Percentiles rank a stretch among this genome's conserved stretches.
Evolutionary conservation across 331 rosid species (phyloP).

Genomic region (Acacia pycnantha): DNA sequence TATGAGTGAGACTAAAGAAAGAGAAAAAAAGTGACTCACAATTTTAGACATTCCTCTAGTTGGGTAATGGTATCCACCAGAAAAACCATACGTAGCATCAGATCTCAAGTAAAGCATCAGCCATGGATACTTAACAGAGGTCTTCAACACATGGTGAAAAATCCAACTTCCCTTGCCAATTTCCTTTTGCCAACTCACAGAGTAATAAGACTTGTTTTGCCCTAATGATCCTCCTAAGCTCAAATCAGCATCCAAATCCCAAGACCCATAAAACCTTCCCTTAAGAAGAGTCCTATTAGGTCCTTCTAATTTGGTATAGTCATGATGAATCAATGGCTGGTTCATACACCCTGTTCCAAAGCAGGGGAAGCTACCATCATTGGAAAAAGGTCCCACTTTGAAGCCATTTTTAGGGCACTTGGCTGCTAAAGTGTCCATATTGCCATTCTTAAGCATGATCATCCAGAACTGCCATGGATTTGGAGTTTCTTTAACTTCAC

Average conservation of each 20-base stretch:
- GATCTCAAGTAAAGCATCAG: constrained; percentile 49
- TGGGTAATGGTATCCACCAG: constrained; percentile 43
- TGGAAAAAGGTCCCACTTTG: constrained; percentile 28
- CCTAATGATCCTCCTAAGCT: constrained; percentile 6
- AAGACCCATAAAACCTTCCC: constrained; percentile 42
- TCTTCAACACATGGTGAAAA: constrained; percentile 40
- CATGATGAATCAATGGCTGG: constrained; percentile 40
- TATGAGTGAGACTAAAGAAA: not conserved
- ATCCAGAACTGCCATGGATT: constrained; percentile 49
- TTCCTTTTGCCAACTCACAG: constrained; percentile 39
- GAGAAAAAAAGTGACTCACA: constrained; percentile 24
- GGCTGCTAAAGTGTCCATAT: constrained; percentile 35
- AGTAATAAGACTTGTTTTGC: constrained; percentile 28
- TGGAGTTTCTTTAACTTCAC: constrained; percentile 34
- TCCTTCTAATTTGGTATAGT: constrained; percentile 31
- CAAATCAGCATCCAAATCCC: constrained; percentile 37
- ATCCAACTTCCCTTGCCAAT: constrained; percentile 41
- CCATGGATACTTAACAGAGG: constrained; percentile 43
- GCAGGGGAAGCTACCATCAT: constrained; percentile 35
- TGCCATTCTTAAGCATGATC: constrained; percentile 45
- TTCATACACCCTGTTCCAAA: constrained; percentile 46
- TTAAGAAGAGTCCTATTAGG: not conserved
- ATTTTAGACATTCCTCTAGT: constrained; percentile 40
- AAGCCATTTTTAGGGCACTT: constrained; percentile 39
- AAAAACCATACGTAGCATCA: constrained; percentile 39